Conservation (phyloP, 768 basidiomycete genomes). For the Butyriboletus loyo region DNA sequence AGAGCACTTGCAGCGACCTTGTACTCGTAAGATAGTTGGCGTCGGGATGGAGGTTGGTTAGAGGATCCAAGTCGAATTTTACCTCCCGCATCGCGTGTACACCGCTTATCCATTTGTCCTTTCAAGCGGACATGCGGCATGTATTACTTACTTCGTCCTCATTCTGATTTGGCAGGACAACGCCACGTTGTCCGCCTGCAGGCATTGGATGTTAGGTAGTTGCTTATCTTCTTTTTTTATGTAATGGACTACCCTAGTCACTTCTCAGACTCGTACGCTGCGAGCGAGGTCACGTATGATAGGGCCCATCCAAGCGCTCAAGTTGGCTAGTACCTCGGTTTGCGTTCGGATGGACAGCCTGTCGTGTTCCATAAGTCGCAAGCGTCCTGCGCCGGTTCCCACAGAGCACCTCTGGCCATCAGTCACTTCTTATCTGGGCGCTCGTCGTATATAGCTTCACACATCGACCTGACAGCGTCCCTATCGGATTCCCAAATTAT, state of each 20-base stretch:
- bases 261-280: conserved; percentile 3
- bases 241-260: conserved; percentile 32
- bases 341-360: not conserved
- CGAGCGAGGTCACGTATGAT: not conserved
- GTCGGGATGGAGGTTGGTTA: conserved; percentile 22
- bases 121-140: conserved; percentile 30
- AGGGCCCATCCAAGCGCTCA: not conserved
- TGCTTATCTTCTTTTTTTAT: conserved; percentile 43
- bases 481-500: conserved; percentile 31
- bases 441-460: conserved; percentile 38
- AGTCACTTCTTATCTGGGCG: conserved; percentile 49
- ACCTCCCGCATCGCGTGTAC: conserved; percentile 46
- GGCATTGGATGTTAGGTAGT: conserved; percentile 47
- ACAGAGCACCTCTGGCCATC: conserved; percentile 42
- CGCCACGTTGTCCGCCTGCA: conserved; percentile 78
- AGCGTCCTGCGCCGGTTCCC: conserved; percentile 23
- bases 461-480: conserved; percentile 26
- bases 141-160: conserved; percentile 32
- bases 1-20: conserved; percentile 24
- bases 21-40: conserved; percentile 27
- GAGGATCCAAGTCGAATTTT: conserved; percentile 36
- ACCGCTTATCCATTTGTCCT: conserved; percentile 50
- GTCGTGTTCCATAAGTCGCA: conserved; percentile 11
- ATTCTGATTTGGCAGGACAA: conserved; percentile 50
- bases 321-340: not conserved